Conservation (phyloP, 371 early-diverging fungal species). For the Thermomucor indicae-seudaticae region DNA sequence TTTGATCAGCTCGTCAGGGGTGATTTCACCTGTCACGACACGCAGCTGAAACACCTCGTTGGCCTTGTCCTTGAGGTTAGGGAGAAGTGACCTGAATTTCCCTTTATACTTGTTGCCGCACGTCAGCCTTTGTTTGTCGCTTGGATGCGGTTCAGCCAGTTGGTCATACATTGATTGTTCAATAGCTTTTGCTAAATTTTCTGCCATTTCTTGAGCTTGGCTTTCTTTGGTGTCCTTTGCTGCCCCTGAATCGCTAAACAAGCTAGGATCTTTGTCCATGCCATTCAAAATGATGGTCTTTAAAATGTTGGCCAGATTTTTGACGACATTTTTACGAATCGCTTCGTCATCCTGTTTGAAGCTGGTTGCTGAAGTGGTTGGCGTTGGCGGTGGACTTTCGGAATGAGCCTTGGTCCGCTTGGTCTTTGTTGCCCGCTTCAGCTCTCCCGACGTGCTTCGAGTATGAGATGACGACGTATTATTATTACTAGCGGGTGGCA, state of each 20-base stretch:
- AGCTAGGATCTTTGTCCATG: slow-evolving; percentile 20
- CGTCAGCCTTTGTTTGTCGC: slow-evolving; percentile 4
- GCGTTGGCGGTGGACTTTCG: slow-evolving; percentile 9
- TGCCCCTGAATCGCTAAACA: slow-evolving; percentile 14
- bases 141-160: slow-evolving; percentile 18
- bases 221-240: neutral
- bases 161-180: slow-evolving; percentile 36
- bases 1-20: slow-evolving; percentile 58
- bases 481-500: neutral
- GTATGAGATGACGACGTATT: neutral
- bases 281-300: slow-evolving; percentile 25
- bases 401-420: slow-evolving; percentile 4
- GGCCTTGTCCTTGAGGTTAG: slow-evolving; percentile 74
- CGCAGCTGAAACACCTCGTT: slow-evolving; percentile 62
- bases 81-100: slow-evolving; percentile 68
- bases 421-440: neutral
- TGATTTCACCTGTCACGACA: slow-evolving; percentile 62
- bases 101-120: slow-evolving; percentile 66
- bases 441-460: no score
- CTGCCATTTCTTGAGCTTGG: slow-evolving; percentile 13
- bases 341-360: slow-evolving; percentile 43
- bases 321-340: slow-evolving; percentile 52
- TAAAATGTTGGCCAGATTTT: slow-evolving; percentile 39
- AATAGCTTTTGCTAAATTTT: slow-evolving; percentile 22
- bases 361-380: slow-evolving; percentile 3